These are phyloP conservation scores for Aquilaria sinensis DNA, from an alignment of 345 rosid genomes.

Conservation along the genomic window DNA sequence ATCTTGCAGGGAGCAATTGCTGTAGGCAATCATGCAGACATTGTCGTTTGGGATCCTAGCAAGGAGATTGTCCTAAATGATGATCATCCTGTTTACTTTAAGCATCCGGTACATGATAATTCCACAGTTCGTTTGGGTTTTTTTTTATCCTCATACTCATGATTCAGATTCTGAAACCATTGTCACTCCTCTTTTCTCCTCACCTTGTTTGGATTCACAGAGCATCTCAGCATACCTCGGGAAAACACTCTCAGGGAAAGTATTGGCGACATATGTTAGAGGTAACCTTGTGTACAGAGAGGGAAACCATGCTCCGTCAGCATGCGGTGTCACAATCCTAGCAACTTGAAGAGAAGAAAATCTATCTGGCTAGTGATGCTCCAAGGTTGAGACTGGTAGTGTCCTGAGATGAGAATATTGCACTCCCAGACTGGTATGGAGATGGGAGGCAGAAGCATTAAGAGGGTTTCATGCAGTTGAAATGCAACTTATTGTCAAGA, in stretches of 20 bases:
- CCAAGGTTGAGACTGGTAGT: too few species aligned
- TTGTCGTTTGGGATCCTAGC: constrained; percentile 82
- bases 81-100: constrained; percentile 55
- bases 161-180: neutral
- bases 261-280: constrained; percentile 71
- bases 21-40: constrained; percentile 77
- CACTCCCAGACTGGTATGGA: too few species aligned
- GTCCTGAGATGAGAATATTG: too few species aligned
- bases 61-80: constrained; percentile 51
- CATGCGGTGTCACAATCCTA: constrained; percentile 67
- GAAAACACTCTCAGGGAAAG: constrained; percentile 67
- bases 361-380: too few species aligned
- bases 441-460: too few species aligned
- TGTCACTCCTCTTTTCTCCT: neutral
- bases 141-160: neutral
- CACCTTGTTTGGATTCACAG: constrained; percentile 22
- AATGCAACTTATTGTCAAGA: too few species aligned
- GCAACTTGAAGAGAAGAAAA: constrained; percentile 23
- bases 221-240: constrained; percentile 86
- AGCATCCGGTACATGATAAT: constrained; percentile 59
- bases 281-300: constrained; percentile 86
- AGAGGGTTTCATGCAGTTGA: too few species aligned
- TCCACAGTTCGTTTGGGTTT: neutral
- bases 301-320: constrained; percentile 73
- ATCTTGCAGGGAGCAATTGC: constrained; percentile 60